Base-by-base conservation (phyloP, 1,284 basidiomycete species). In the Trichosporon ovoides region DNA sequence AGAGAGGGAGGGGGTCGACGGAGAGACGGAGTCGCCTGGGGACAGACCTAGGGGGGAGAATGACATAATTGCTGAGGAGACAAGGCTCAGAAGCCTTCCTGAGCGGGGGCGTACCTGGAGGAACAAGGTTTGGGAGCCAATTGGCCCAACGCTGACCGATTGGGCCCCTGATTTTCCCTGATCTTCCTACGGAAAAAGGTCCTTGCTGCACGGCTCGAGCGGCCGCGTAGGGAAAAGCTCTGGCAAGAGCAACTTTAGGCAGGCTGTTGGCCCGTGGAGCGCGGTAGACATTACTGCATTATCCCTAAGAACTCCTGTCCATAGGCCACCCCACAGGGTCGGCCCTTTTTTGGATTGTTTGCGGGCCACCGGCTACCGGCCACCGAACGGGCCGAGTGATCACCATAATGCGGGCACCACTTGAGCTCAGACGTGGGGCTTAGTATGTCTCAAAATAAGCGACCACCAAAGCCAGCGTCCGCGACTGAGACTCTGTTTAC, bases 121-220 rank as follows among this genome's bases (percentile, higher is more conserved):
- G 43, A 22, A 48, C 43, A 48, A 48, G 43, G 28, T 48, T 48
- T 48, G 43, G 28, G 43, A 48, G 43, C 43, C 43, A 48, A 48
- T 48, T 28, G 43, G 28, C n/a, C 43, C 43, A 48, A 31, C 22
- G 28, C 43, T 28, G 24, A 22, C 43, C 43, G 43, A 48, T 48
- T 48, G 43, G 16, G 16, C 22, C 43, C 43, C 43, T 48, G 43
- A 48, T 48, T 28, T n/a, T 48, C 28, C 28, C 28, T 31, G 28
- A 31, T 31, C 28, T 5, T 48, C 43, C 43, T 28, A 48, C 43
- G 43, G 28, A 48, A 46, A 46, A n/a, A 48, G 43, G 43, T 22
- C 43, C 28, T 28, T 14, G 22, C 24, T 14, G 22, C 24, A n/a
- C 7, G 24, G 43, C 43, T 48, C 43, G 28, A 24, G 28, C 28